phyloP scores from a whole-genome alignment of 768 basidiomycete genomes.

The Sporobolomyces pararoseus region DNA sequence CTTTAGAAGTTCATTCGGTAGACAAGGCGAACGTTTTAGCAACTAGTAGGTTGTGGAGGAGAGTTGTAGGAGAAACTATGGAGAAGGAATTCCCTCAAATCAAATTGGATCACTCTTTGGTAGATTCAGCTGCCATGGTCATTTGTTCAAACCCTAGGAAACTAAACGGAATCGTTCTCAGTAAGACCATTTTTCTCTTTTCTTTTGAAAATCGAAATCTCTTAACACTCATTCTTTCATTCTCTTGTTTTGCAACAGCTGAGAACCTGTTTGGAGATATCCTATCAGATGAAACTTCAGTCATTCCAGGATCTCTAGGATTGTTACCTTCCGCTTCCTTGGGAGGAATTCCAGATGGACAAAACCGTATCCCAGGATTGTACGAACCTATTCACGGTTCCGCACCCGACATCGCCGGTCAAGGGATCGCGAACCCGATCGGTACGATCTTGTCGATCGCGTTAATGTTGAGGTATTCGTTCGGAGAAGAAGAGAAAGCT shows the following conservation, averaged over 20 bases:
- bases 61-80: conserved; percentile 80
- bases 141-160: conserved; percentile 84
- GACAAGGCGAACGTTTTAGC: conserved; percentile 99
- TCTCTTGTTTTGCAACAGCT: conserved; percentile 26
- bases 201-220: background rate
- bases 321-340: conserved; percentile 93
- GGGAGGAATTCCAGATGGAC: conserved; percentile 66
- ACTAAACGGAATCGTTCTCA: conserved; percentile 90
- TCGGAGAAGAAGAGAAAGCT: conserved; percentile 80
- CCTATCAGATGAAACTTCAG: conserved; percentile 91
- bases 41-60: conserved; percentile 87
- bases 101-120: conserved; percentile 80
- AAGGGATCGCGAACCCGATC: conserved; percentile 89
- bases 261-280: conserved; percentile 48
- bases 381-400: conserved; percentile 79
- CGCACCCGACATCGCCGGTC: conserved; percentile 90
- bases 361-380: conserved; percentile 74
- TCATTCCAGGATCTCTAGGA: conserved; percentile 95
- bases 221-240: conserved; percentile 14
- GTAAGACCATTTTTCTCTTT: conserved; percentile 56
- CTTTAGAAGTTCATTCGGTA: conserved; percentile 81
- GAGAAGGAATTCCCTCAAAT: conserved; percentile 82
- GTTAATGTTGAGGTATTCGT: conserved; percentile 88
- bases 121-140: conserved; percentile 94
- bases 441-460: conserved; percentile 92